phyloP scores from a whole-genome alignment of 169 alveolate genomes.

The Babesia sp. region DNA sequence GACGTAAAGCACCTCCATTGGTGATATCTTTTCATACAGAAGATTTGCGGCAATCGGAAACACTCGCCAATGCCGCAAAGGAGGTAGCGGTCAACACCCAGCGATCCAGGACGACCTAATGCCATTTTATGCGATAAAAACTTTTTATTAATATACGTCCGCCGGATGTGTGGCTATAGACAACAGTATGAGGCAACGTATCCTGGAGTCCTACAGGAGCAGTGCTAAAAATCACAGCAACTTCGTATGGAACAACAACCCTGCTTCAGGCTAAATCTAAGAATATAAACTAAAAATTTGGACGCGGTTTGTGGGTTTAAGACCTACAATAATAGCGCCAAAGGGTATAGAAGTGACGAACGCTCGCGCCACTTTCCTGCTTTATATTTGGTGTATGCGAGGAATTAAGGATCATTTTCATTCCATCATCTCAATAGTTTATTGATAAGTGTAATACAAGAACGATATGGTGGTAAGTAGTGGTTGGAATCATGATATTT shows the following conservation, averaged over 20 bases:
- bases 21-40: background rate
- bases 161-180: background rate
- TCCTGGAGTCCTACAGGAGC: background rate
- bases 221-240: background rate
- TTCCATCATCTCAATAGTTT: background rate
- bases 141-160: background rate
- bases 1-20: background rate
- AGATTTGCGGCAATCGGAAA: background rate
- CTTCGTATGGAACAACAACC: background rate
- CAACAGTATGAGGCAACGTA: background rate
- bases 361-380: too few relatives aligned
- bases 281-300: too few relatives aligned
- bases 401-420: too few relatives aligned
- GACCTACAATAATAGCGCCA: too few relatives aligned
- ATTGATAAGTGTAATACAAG: background rate
- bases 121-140: background rate
- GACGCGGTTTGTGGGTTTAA: too few relatives aligned
- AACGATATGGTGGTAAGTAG: constrained; percentile 25
- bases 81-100: background rate
- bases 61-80: constrained; percentile 2
- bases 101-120: background rate
- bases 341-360: too few relatives aligned
- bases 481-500: background rate
- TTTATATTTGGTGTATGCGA: too few relatives aligned
- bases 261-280: too few relatives aligned